A percentile compares a stretch with the other conserved stretches of the same genome.
Conservation (phyloP, 2,329 filamentous ascomycete species). For the Claviceps africana region DNA sequence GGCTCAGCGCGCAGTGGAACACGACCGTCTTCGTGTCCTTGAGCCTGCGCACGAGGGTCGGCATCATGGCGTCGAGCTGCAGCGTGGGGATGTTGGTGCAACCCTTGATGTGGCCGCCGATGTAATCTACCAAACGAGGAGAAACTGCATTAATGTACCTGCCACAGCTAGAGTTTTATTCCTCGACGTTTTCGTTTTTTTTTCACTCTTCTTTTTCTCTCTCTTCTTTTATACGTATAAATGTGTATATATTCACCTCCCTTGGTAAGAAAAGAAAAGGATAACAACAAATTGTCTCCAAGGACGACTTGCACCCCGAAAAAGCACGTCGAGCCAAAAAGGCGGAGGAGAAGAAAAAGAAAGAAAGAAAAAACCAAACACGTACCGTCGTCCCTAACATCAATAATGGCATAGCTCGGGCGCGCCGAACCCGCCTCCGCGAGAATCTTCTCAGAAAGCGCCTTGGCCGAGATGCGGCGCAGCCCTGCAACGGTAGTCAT, state of each 20-base stretch:
- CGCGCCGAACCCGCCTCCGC: constrained; percentile 27
- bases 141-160: neutral
- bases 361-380: neutral
- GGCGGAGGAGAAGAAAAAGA: neutral
- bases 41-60: constrained; percentile 68
- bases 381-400: constrained; percentile 73
- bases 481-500: constrained; percentile 48
- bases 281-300: no score
- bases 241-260: no score
- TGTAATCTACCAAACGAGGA: constrained; percentile 47
- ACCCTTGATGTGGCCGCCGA: constrained; percentile 77
- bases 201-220: neutral
- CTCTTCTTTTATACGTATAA: no score
- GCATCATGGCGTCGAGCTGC: constrained; percentile 61
- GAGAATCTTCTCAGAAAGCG: constrained; percentile 53
- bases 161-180: neutral
- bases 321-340: no score
- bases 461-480: constrained; percentile 51
- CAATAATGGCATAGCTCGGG: constrained; percentile 56
- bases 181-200: neutral
- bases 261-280: no score
- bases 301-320: neutral
- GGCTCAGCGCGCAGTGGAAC: constrained; percentile 87
- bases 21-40: constrained; percentile 69
- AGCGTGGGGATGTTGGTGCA: constrained; percentile 62